Evolutionary conservation across 345 rosid species (phyloP).

Genomic region (Arabis hirsuta): DNA sequence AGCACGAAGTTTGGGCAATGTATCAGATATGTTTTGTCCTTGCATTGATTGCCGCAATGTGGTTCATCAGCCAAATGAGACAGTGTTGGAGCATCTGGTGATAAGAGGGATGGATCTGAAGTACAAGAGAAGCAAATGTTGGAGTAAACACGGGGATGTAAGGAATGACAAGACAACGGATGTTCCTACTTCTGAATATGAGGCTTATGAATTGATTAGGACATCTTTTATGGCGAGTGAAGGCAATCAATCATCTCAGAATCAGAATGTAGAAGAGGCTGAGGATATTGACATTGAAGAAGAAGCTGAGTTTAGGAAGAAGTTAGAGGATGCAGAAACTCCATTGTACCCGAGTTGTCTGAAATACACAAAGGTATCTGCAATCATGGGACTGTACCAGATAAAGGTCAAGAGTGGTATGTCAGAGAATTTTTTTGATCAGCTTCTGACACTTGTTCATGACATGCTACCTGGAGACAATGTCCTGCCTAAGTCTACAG

Average conservation of each 20-base stretch:
- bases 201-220: not conserved
- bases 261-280: not conserved
- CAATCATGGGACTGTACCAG: not conserved
- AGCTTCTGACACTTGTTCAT: not conserved
- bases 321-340: not conserved
- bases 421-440: not conserved
- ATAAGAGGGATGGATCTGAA: too few relatives aligned
- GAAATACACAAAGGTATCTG: not conserved
- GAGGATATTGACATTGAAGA: not conserved
- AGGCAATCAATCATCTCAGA: not conserved
- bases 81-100: too few relatives aligned
- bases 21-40: too few relatives aligned
- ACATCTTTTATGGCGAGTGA: not conserved
- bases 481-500: not conserved
- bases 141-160: not conserved
- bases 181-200: not conserved
- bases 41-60: too few relatives aligned
- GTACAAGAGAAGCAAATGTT: too few relatives aligned
- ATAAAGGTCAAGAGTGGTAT: not conserved
- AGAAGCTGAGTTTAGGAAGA: not conserved
- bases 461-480: not conserved
- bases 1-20: too few relatives aligned
- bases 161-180: not conserved
- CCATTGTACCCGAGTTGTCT: not conserved
- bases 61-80: too few relatives aligned